phyloP scores from a whole-genome alignment of 176 grass and related monocot genomes.

The Oryza australiensis region DNA sequence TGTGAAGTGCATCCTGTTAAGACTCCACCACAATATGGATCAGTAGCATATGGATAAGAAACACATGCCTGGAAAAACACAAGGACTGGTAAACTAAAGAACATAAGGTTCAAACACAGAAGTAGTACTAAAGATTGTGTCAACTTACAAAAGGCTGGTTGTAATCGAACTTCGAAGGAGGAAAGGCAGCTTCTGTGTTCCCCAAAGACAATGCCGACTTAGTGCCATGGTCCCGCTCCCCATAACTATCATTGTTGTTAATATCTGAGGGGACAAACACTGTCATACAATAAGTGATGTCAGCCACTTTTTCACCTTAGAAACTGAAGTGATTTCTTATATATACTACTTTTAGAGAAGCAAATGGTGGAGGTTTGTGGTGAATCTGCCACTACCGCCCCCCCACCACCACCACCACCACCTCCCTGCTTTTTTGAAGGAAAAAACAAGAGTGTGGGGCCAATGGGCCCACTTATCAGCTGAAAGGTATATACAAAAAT shows the following conservation, averaged over 20 bases:
- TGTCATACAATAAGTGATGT: constrained; percentile 1
- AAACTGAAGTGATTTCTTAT: not conserved
- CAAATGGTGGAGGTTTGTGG: no score
- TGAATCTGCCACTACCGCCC: no score
- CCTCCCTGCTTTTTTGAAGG: no score
- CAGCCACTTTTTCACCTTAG: not conserved
- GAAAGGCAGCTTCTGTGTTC: constrained; percentile 39
- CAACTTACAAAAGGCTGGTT: constrained; percentile 56
- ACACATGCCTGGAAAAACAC: constrained; percentile 44
- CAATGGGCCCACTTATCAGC: no score
- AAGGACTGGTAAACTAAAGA: not conserved
- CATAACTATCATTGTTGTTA: constrained; percentile 17
- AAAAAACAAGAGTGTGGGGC: no score
- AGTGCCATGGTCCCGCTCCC: constrained; percentile 22
- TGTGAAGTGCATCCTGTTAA: constrained; percentile 42
- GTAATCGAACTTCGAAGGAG: constrained; percentile 46
- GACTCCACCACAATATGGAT: constrained; percentile 54
- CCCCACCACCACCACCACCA: no score
- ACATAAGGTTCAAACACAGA: constrained; percentile 11
- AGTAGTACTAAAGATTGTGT: not conserved
- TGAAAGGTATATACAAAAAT: no score
- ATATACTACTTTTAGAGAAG: no score
- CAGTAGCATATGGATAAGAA: constrained; percentile 41
- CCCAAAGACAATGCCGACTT: constrained; percentile 41
- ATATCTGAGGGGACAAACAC: constrained; percentile 28